phyloP scores from a whole-genome alignment of 768 basidiomycete species.

The Suillus americanus region DNA sequence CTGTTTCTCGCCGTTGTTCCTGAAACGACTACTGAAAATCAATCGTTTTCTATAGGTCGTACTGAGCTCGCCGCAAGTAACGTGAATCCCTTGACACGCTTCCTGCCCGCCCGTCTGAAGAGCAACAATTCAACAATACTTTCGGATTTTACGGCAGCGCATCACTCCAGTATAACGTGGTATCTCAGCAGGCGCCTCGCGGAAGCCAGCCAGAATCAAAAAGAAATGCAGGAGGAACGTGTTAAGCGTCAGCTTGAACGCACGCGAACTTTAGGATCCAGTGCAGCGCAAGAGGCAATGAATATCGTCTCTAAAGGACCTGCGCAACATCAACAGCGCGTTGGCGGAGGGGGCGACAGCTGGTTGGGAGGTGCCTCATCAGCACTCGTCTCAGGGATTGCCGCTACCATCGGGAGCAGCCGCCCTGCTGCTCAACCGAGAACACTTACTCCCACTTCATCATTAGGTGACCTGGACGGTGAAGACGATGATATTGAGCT shows the following conservation, averaged over 20 bases:
- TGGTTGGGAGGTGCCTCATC: slow-evolving; percentile 65
- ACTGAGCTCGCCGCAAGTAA: slow-evolving; percentile 63
- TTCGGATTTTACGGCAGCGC: slow-evolving; percentile 80
- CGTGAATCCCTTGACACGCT: slow-evolving; percentile 61
- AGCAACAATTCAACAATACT: slow-evolving; percentile 49
- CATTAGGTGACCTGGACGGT: slow-evolving; percentile 47
- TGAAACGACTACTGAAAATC: slow-evolving; percentile 18
- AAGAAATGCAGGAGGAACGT: slow-evolving; percentile 93
- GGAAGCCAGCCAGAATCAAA: slow-evolving; percentile 74
- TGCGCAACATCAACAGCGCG: slow-evolving; percentile 18
- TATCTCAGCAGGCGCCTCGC: slow-evolving; percentile 82
- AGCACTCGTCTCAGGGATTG: slow-evolving; percentile 53
- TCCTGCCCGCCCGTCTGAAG: slow-evolving; percentile 70
- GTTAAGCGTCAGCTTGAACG: slow-evolving; percentile 86
- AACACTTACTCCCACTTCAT: slow-evolving; percentile 30
- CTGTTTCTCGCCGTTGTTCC: slow-evolving; percentile 15
- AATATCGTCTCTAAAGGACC: slow-evolving; percentile 38
- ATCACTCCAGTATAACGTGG: slow-evolving; percentile 91
- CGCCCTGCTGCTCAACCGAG: slow-evolving; percentile 25
- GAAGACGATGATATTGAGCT: slow-evolving; percentile 83
- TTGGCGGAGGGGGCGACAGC: slow-evolving; percentile 36
- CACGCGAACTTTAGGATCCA: slow-evolving; percentile 77
- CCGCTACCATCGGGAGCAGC: slow-evolving; percentile 54
- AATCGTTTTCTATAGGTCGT: slow-evolving; percentile 48
- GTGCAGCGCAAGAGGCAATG: slow-evolving; percentile 64